Evolutionary conservation across 1,284 basidiomycete genomes (phyloP), one percentile per base, ranked within the genome.

Genomic region (Boletellus deceptivus): DNA sequence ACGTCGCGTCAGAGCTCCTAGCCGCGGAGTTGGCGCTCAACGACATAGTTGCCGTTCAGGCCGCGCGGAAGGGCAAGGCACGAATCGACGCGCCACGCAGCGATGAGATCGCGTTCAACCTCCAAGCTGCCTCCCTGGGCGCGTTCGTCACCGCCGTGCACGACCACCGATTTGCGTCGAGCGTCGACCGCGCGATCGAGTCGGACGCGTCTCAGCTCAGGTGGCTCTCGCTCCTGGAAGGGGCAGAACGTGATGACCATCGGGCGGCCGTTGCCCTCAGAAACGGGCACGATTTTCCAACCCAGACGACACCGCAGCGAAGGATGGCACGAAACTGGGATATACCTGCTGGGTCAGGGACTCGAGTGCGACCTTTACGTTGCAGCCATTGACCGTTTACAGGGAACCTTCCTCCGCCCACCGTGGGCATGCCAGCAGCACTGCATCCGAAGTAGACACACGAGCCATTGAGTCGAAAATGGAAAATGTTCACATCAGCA

Each of bases 51-150:
- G 64, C 69, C 11, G 46, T 75, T 22, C 59, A 67, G n/a, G 51
- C 55, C 17, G 45, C 58, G 0, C 61, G 64, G 2, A 78, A 78
- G 55, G 74, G 74, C n/a, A 77, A 78, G 56, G 57, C 55, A 2
- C 66, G 63, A 22, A 63, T 60, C 0, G 61, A 57, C 33, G 56
- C 56, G 1, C 57, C 65, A 1, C 57, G 63, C 3, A 64, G 71
- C 0, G 80, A 83, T 56, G 73, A 77, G 45, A 55, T 73, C n/a
- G 82, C 82, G 0, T 61, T 79, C 13, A 63, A 71, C 38, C 48
- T 77, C 0, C 79, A 78, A 51, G 70, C 68, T 2, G 70, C 75
- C 17, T 70, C 73, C 33, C 58, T 77, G 4, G 55, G 64, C 6
- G 59, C 60, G 3, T 58, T 72, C 25, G 59, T 78, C 10, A 59